Evolutionary conservation across 1,139 yeast species (phyloP), one percentile per base, ranked within the genome.

Genomic region (Yamadazyma trypodendri): DNA sequence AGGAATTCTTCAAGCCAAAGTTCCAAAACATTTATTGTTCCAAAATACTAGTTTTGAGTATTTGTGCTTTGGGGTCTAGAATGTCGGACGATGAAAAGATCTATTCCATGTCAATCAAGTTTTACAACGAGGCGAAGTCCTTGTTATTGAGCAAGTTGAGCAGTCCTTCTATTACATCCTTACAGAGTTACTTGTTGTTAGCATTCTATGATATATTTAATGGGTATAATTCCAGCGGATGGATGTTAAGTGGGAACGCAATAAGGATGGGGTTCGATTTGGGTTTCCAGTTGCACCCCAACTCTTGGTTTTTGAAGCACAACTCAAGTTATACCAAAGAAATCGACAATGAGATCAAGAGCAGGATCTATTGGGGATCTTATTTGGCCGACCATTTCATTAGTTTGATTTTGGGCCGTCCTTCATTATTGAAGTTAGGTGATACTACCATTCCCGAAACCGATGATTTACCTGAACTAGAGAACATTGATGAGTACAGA

Each of bases 351-450:
- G 77, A 73, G 30, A 79, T 80, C 40, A 63, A 83, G 44, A 71
- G 79, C 31, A 60, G 86, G 44, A 76, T 80, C 8, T 80, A 77
- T 52, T 80, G 86, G 86, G 85, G 86, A 2, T 72, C 81, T 38
- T 80, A 75, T 49, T 64, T 79, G 44, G 82, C 84, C 3, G 86
- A 80, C 50, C 83, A 79, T 50, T 77, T 79, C 48, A 75, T 79
- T 20, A 73, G 81, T 52, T 57, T 79, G 35, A 61, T 79, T 36
- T 55, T 79, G 36, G 85, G 86, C 2, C 56, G 85, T 34, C 82
- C 84, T 0, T 72, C 82, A 0, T 60, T 77, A 2, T 58, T 80
- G 41, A 77, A 78, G 45, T 63, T 75, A 35, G 69, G 75, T 28
- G 83, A 80, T 50, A 77, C 84, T 0, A 70, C 82, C 1, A 77